Percentiles rank a stretch among this genome's conserved stretches.
phyloP scores from a whole-genome alignment of 768 basidiomycete species.

The Xerocomellus chrysenteron region DNA sequence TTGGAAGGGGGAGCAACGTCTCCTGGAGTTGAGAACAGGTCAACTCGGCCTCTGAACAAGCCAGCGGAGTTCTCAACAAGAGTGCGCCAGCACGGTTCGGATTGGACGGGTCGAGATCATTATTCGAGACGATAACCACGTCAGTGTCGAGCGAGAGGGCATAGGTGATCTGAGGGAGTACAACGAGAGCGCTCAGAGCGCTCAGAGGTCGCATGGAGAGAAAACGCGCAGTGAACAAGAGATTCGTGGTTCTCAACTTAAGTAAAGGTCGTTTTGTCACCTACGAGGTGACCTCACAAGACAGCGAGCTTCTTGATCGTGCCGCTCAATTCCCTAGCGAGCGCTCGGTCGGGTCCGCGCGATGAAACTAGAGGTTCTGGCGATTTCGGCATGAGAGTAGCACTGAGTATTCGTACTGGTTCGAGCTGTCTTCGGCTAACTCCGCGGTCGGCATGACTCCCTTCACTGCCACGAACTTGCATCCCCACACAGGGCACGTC shows the following conservation, averaged over 20 bases:
- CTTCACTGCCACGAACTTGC: no score
- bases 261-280: no score
- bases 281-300: not conserved
- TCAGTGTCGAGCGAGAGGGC: not conserved
- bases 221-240: not conserved
- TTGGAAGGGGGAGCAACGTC: slow-evolving; percentile 2
- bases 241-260: not conserved
- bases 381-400: no score
- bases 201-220: not conserved
- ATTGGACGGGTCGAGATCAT: slow-evolving; percentile 11
- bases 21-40: slow-evolving; percentile 11
- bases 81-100: slow-evolving; percentile 6
- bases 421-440: no score
- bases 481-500: no score
- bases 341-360: not conserved
- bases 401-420: no score
- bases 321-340: not conserved
- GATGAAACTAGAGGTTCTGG: not conserved
- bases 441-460: no score
- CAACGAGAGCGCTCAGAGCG: not conserved
- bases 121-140: slow-evolving; percentile 14
- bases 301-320: no score
- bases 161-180: not conserved
- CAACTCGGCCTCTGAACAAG: not conserved
- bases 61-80: slow-evolving; percentile 1